These are phyloP conservation scores for Lichtheimia ornata DNA, from an alignment of 371 early-diverging fungal species.

Conservation along the genomic window DNA sequence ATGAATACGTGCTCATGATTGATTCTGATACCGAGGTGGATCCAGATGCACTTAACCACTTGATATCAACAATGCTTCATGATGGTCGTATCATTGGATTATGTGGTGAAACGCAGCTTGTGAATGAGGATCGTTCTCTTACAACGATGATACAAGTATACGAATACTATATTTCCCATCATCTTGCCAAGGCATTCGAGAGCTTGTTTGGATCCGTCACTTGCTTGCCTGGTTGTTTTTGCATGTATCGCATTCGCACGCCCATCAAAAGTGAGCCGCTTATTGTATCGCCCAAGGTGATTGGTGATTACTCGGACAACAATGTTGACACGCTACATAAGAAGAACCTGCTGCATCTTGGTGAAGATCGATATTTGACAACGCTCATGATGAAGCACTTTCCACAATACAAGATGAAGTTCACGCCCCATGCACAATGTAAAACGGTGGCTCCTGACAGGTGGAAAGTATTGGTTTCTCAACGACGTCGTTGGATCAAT, in stretches of 20 bases:
- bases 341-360: constrained; percentile 97
- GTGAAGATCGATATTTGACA: constrained; percentile 99
- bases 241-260: constrained; percentile 91
- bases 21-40: constrained; percentile 95
- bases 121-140: constrained; percentile 88
- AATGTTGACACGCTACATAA: constrained; percentile 97
- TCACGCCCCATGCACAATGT: constrained; percentile 95
- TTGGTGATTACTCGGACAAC: constrained; percentile 95
- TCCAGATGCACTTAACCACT: constrained; percentile 81
- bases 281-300: constrained; percentile 87
- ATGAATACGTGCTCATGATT: constrained; percentile 93
- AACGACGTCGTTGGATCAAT: constrained; percentile 97
- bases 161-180: constrained; percentile 99
- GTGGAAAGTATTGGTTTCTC: constrained; percentile 89
- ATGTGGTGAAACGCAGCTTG: constrained; percentile 92
- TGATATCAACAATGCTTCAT: constrained; percentile 87
- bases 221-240: constrained; percentile 96
- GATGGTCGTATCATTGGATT: constrained; percentile 90
- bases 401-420: constrained; percentile 96
- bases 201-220: constrained; percentile 98
- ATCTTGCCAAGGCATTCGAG: constrained; percentile 98
- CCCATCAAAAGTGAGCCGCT: constrained; percentile 87
- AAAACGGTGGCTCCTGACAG: constrained; percentile 97
- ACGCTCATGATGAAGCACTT: constrained; percentile 98
- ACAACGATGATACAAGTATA: constrained; percentile 99